Percentiles rank a stretch among this genome's conserved stretches.
Evolutionary conservation across 2,329 filamentous ascomycete genomes (phyloP).

Genomic region (Hymenoscyphus linearis): DNA sequence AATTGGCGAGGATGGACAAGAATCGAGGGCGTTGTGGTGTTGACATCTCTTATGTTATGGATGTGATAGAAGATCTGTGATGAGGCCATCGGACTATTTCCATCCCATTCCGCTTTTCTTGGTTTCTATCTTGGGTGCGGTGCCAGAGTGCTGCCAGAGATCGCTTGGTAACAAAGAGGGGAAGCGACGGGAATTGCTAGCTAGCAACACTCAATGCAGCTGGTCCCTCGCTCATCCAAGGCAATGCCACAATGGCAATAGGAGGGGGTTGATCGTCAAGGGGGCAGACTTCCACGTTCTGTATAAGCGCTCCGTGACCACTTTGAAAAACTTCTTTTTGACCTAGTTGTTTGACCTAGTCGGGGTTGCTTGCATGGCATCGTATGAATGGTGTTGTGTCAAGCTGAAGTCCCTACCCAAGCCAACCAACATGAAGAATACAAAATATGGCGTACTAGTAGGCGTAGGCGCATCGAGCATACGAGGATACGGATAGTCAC

Average conservation of each 20-base stretch:
- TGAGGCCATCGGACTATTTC: neutral
- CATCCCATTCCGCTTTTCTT: neutral
- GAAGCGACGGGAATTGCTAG: neutral
- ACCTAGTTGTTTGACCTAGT: conserved; percentile 3
- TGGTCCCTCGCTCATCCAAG: neutral
- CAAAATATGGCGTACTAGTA: neutral
- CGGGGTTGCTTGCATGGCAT: neutral
- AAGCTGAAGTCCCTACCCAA: neutral
- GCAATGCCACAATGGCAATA: neutral
- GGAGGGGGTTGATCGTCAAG: neutral
- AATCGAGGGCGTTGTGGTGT: conserved; percentile 10
- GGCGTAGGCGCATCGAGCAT: neutral
- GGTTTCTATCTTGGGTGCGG: neutral
- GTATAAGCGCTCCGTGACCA: neutral
- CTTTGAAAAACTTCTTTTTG: neutral
- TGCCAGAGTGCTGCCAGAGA: neutral
- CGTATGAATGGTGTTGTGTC: neutral
- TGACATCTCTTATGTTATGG: neutral
- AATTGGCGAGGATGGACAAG: neutral
- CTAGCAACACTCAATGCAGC: neutral
- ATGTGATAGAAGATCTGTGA: neutral
- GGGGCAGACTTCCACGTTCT: neutral
- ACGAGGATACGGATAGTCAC: too few species aligned
- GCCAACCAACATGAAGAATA: neutral
- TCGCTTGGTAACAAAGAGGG: conserved; percentile 7